Conservation (phyloP, 2,329 filamentous ascomycete genomes). For the Chalaropsis ovoidea region DNA sequence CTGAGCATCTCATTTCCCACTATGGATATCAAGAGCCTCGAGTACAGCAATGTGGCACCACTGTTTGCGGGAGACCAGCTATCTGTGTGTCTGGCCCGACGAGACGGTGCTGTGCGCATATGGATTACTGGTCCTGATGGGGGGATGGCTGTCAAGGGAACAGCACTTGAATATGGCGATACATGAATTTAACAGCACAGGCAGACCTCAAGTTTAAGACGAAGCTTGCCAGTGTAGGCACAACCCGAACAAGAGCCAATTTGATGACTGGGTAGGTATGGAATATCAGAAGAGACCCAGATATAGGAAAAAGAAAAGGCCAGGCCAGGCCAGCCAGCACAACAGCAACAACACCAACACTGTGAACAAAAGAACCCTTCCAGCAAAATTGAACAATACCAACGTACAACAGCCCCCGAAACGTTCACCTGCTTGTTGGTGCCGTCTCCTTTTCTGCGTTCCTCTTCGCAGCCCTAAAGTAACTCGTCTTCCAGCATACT, state of each 20-base stretch:
- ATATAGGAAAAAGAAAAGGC: not conserved
- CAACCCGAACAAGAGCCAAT: not conserved
- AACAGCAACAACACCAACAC: not conserved
- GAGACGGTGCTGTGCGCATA: constrained; percentile 39
- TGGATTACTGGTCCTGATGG: constrained; percentile 56
- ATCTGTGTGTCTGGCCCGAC: constrained; percentile 50
- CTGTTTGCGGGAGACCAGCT: constrained; percentile 65
- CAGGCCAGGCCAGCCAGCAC: no score
- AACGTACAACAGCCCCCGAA: not conserved
- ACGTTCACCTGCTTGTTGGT: not conserved
- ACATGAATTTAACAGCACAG: not conserved
- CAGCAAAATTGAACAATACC: not conserved
- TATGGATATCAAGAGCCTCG: constrained; percentile 44
- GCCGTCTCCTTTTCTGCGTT: not conserved
- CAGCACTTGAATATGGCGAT: constrained; percentile 27
- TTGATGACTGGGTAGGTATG: not conserved
- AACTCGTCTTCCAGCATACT: constrained; percentile 23
- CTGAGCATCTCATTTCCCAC: constrained; percentile 27
- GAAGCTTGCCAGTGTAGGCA: no score
- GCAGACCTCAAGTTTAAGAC: no score
- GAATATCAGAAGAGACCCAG: not conserved
- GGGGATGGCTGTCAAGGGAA: constrained; percentile 54
- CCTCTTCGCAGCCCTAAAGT: constrained; percentile 18
- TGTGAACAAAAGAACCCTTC: not conserved
- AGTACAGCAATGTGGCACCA: constrained; percentile 74